These are phyloP conservation scores for Thalassiosira mediterranea DNA, from an alignment of 352 stramenopile species.

Conservation along the genomic window DNA sequence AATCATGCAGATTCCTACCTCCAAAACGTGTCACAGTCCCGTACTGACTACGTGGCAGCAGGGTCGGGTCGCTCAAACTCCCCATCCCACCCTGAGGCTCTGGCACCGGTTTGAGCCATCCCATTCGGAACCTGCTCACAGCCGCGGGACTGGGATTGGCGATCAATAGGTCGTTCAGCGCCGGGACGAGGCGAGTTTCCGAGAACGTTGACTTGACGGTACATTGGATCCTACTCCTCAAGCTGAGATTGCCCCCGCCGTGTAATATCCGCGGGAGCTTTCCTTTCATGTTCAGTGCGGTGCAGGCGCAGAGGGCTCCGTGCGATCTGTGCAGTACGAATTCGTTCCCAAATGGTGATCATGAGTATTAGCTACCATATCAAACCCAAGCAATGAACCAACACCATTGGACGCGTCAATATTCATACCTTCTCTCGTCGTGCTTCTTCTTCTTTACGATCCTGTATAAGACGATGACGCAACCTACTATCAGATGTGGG, in stretches of 20 bases:
- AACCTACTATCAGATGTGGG: too few species aligned
- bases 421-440: slow-evolving; percentile 83
- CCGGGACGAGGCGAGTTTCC: slow-evolving; percentile 86
- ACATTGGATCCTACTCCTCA: slow-evolving; percentile 83
- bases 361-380: too few species aligned
- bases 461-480: too few species aligned
- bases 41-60: slow-evolving; percentile 48
- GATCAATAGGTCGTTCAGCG: slow-evolving; percentile 88
- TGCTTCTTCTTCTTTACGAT: slow-evolving; percentile 82
- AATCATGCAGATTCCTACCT: too few species aligned
- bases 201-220: slow-evolving; percentile 87
- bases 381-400: background rate
- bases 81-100: too few species aligned
- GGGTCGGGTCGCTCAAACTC: slow-evolving; percentile 35
- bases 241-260: slow-evolving; percentile 66
- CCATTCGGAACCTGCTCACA: slow-evolving; percentile 85
- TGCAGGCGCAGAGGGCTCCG: slow-evolving; percentile 85
- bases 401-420: background rate
- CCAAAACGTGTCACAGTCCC: slow-evolving; percentile 77
- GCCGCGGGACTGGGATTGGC: slow-evolving; percentile 85
- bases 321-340: slow-evolving; percentile 59
- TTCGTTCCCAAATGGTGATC: background rate
- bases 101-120: slow-evolving; percentile 64
- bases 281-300: slow-evolving; percentile 80
- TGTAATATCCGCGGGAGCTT: slow-evolving; percentile 76